Evolutionary conservation across 768 basidiomycete genomes (phyloP).

Genomic region (Lyophyllum decastes): DNA sequence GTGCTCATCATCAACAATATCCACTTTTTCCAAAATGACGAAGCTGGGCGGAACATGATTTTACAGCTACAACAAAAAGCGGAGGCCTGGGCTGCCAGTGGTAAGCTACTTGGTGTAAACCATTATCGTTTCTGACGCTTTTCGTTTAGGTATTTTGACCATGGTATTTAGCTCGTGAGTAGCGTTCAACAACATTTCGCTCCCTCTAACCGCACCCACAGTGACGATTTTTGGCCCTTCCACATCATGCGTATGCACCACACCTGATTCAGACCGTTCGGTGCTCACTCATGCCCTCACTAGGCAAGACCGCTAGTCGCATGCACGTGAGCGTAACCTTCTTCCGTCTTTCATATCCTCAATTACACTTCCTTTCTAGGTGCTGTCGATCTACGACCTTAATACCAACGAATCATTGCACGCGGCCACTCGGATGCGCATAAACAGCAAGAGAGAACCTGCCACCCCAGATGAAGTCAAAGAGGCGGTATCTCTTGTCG

Average conservation of each 20-base stretch:
- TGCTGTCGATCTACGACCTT: slow-evolving; percentile 75
- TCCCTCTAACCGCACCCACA: slow-evolving; percentile 26
- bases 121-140: slow-evolving; percentile 4
- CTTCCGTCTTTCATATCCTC: background rate
- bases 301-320: slow-evolving; percentile 69
- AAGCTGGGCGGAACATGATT: slow-evolving; percentile 76
- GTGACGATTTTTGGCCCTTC: slow-evolving; percentile 87
- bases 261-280: slow-evolving; percentile 12
- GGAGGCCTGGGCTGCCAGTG: slow-evolving; percentile 82
- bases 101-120: slow-evolving; percentile 36
- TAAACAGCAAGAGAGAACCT: slow-evolving; percentile 32
- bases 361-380: slow-evolving; percentile 32
- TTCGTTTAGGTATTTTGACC: slow-evolving; percentile 62
- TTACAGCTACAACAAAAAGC: slow-evolving; percentile 85
- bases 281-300: slow-evolving; percentile 13
- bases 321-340: slow-evolving; percentile 57
- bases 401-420: slow-evolving; percentile 54
- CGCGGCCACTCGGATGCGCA: slow-evolving; percentile 57
- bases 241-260: slow-evolving; percentile 56
- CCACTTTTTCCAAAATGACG: slow-evolving; percentile 75
- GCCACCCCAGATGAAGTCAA: slow-evolving; percentile 34
- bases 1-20: slow-evolving; percentile 83
- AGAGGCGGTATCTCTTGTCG: slow-evolving; percentile 61
- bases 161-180: slow-evolving; percentile 77
- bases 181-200: background rate